Percentiles rank a stretch among this genome's conserved stretches.
Conservation (phyloP, 2,329 filamentous ascomycete species). For the Aphanocladium album region DNA sequence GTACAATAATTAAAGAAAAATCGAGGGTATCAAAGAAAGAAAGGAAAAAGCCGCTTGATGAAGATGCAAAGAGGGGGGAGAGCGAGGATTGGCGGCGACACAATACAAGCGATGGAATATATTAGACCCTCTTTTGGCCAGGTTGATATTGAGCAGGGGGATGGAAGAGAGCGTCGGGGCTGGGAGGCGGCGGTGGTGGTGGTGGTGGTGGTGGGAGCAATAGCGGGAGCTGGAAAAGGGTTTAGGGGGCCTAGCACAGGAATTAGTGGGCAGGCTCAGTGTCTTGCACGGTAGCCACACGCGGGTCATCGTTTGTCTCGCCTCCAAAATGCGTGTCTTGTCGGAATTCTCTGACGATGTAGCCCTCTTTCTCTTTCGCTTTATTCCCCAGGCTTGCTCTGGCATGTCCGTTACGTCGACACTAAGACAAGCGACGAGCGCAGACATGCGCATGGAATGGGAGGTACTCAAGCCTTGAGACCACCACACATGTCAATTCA, state of each 20-base stretch:
- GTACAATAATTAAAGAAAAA: background rate
- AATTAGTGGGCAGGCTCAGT: too few relatives aligned
- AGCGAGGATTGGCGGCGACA: background rate
- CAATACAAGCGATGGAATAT: slow-evolving; percentile 4
- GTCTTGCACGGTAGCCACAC: background rate
- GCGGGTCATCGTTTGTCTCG: background rate
- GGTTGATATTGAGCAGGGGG: background rate
- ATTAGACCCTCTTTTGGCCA: slow-evolving; percentile 7
- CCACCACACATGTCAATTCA: background rate
- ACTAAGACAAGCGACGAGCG: background rate
- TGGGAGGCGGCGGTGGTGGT: background rate
- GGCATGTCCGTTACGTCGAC: background rate
- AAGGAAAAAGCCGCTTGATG: slow-evolving; percentile 1
- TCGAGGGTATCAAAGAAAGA: slow-evolving; percentile 9
- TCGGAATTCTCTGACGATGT: background rate
- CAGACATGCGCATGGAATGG: background rate
- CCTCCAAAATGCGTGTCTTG: background rate
- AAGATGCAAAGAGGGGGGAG: slow-evolving; percentile 10
- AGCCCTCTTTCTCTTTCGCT: too few relatives aligned
- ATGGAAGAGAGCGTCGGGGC: background rate
- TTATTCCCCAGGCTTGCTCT: background rate
- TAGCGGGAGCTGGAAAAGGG: background rate
- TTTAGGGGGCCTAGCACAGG: background rate
- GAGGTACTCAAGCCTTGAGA: background rate
- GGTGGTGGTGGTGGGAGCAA: background rate